Percentiles rank a stretch among this genome's conserved stretches.
Conservation (phyloP, 2,329 filamentous ascomycete genomes). For the Pseudovirgaria hyperparasitica region DNA sequence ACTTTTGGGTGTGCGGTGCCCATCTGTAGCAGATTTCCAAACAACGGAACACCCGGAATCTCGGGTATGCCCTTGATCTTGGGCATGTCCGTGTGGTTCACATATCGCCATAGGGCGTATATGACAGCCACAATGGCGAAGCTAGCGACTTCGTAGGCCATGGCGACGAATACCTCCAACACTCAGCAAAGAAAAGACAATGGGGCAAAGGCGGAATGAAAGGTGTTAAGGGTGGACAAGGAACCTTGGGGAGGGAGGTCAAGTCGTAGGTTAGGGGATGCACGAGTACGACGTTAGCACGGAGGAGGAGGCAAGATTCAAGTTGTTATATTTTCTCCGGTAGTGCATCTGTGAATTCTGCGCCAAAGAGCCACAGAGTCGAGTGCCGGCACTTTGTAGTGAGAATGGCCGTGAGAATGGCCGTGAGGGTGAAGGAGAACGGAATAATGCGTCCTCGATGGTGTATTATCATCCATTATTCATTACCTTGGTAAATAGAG, state of each 20-base stretch:
- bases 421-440: conserved; percentile 1
- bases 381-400: neutral
- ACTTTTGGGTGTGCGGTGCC: conserved; percentile 34
- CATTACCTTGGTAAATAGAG: no score
- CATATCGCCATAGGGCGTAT: conserved; percentile 26
- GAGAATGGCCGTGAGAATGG: neutral
- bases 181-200: neutral
- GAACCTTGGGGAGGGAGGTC: no score
- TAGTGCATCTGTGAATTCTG: no score
- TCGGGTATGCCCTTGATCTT: conserved; percentile 37
- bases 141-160: conserved; percentile 28
- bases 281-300: no score
- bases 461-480: no score
- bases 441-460: neutral
- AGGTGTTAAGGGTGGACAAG: no score
- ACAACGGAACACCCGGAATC: conserved; percentile 33
- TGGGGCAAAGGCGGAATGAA: no score
- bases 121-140: conserved; percentile 28
- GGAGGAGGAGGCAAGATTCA: no score
- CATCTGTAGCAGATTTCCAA: conserved; percentile 33
- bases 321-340: no score
- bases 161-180: conserved; percentile 5
- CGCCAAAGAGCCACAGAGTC: no score
- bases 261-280: no score
- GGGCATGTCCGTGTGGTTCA: conserved; percentile 34